Percentiles rank a stretch among this genome's conserved stretches.
Conservation (phyloP, 805 yeast genomes). For the Candida silvicultrix region DNA sequence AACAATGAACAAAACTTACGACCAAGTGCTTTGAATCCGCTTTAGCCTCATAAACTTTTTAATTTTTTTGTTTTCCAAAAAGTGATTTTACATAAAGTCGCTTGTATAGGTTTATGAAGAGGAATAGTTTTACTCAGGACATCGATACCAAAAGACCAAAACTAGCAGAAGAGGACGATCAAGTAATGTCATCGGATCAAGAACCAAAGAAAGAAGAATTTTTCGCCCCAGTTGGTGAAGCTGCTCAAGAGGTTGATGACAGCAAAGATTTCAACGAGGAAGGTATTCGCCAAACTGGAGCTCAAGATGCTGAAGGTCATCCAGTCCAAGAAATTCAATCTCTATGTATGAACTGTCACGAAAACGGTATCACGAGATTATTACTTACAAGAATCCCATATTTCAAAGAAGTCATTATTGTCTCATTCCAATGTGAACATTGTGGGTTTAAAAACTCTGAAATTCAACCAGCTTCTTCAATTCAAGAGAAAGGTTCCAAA, state of each 20-base stretch:
- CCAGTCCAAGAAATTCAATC: constrained; percentile 96
- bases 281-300: constrained; percentile 66
- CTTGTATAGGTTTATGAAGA: too few relatives aligned
- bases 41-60: neutral
- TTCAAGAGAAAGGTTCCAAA: constrained; percentile 82
- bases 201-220: constrained; percentile 30
- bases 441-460: constrained; percentile 90
- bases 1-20: neutral
- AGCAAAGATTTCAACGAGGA: neutral
- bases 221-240: constrained; percentile 56
- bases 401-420: constrained; percentile 83
- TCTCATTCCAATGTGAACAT: constrained; percentile 95
- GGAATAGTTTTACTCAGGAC: neutral
- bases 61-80: too few relatives aligned
- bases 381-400: constrained; percentile 86
- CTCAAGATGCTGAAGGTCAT: constrained; percentile 78
- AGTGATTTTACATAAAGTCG: too few relatives aligned
- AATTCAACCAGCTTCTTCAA: constrained; percentile 90
- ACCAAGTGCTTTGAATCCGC: neutral
- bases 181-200: constrained; percentile 4
- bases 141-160: constrained; percentile 8
- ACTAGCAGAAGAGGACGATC: constrained; percentile 3
- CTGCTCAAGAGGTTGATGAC: constrained; percentile 39
- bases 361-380: constrained; percentile 78
- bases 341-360: constrained; percentile 90